Base-by-base conservation (phyloP, 768 basidiomycete genomes). In the Sarcomyxa edulis region DNA sequence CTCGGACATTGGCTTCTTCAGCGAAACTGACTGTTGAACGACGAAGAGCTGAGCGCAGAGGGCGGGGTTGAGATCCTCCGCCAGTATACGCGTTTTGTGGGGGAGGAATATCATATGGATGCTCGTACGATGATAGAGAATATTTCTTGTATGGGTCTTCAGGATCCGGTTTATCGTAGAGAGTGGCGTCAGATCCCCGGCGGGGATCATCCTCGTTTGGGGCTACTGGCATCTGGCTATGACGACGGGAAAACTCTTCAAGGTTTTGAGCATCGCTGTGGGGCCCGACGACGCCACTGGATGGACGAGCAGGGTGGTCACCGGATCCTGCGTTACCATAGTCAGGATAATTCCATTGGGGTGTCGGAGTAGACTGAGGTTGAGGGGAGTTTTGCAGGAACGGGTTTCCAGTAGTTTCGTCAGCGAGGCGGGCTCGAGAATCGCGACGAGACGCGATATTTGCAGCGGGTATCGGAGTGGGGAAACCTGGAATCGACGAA, bases 71-170 rank as follows among this genome's bases (percentile, higher is more conserved):
- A 23, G 37, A 47, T 4, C 42, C 42, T 39, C 55, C 42, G 12
- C 49, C 58, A 30, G 59, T 40, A 44, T 75, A 72, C 3, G 62
- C 66, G 39, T 60, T 55, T 26, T 59, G 53, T 3, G 81, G 82
- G 2, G 77, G 66, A 12, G 60, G 61, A 28, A 84, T 79, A 32
- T 80, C 76, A 45, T 79, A 71, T 7, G 80, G 78, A 44, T 82
- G 78, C 34, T 68, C 60, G 58, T 77, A 74, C 3, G 78, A 76
- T 12, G 76, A 72, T 31, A 78, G 52, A 1, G 74, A 65, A 40
- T 64, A 74, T 50, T 59, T 68, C 43, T 59, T 54, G 38, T 67
- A 51, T n/a, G 53, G 40, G 16, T 63, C 57, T 19, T 53, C 40
- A n/a, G n/a, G n/a, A 28, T 43, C 45, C 33, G 49, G 47, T 18